Evolutionary conservation across 2,329 filamentous ascomycete genomes (phyloP).

Genomic region (Plectosphaerella sp.): DNA sequence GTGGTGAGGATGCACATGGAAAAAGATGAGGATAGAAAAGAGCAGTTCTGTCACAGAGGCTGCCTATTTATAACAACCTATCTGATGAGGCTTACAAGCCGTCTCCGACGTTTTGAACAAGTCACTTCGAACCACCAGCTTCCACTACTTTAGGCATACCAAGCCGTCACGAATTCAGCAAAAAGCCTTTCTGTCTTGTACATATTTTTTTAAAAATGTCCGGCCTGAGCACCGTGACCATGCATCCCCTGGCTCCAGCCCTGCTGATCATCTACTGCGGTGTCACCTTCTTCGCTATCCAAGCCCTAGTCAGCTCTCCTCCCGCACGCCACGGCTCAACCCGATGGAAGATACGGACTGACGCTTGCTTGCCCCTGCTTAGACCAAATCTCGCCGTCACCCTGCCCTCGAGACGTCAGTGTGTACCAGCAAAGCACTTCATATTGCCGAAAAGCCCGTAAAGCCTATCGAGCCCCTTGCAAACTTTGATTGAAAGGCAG

Average conservation of each 20-base stretch:
- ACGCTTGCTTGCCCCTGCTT: not conserved
- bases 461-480: slow-evolving; percentile 18
- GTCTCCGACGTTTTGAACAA: no score
- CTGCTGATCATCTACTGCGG: not conserved
- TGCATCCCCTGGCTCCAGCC: not conserved
- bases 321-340: no score
- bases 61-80: no score
- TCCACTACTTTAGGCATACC: no score
- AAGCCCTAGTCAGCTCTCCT: not conserved
- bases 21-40: no score
- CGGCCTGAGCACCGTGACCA: not conserved
- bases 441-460: not conserved
- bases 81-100: no score
- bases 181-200: not conserved
- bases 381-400: not conserved
- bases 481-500: slow-evolving; percentile 34
- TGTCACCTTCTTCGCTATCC: not conserved
- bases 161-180: no score
- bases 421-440: not conserved
- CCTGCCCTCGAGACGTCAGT: no score
- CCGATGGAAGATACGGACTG: not conserved
- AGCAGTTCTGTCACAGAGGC: no score
- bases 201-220: not conserved
- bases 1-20: no score
- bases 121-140: no score